phyloP scores from a whole-genome alignment of 1,284 basidiomycete species.

The Inonotus obliquus region DNA sequence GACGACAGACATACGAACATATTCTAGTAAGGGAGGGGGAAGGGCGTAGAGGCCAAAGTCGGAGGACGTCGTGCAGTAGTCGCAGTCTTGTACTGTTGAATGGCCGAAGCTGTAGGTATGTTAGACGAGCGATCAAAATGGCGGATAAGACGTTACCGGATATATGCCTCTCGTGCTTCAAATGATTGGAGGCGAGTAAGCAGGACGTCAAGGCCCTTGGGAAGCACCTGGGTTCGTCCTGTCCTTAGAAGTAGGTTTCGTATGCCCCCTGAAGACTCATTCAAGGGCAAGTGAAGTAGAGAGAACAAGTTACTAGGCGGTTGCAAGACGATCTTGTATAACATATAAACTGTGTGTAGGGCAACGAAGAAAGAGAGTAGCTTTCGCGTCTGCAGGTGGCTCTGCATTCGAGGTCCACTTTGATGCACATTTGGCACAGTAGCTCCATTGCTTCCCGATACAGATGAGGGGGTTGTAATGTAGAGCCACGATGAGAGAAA shows the following conservation, averaged over 20 bases:
- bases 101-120: slow-evolving; percentile 55
- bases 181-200: slow-evolving; percentile 52
- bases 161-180: slow-evolving; percentile 54
- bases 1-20: slow-evolving; percentile 51
- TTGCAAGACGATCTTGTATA: slow-evolving; percentile 43
- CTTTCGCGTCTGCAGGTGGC: background rate
- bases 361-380: slow-evolving; percentile 38
- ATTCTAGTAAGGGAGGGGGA: slow-evolving; percentile 41
- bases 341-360: slow-evolving; percentile 50
- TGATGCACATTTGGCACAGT: too few relatives aligned
- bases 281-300: too few relatives aligned
- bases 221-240: slow-evolving; percentile 30
- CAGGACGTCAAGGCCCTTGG: slow-evolving; percentile 45
- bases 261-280: too few relatives aligned
- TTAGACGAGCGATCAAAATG: background rate
- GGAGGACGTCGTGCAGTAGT: slow-evolving; percentile 52
- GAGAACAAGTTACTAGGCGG: slow-evolving; percentile 60
- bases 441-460: too few relatives aligned
- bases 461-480: too few relatives aligned
- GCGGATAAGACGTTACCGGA: slow-evolving; percentile 38
- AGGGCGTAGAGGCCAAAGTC: slow-evolving; percentile 58
- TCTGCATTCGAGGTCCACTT: background rate
- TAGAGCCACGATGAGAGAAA: too few relatives aligned
- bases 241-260: slow-evolving; percentile 15
- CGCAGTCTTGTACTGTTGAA: slow-evolving; percentile 50